phyloP scores from a whole-genome alignment of 306 rosid species.

The Dalbergia cochinchinensis region DNA sequence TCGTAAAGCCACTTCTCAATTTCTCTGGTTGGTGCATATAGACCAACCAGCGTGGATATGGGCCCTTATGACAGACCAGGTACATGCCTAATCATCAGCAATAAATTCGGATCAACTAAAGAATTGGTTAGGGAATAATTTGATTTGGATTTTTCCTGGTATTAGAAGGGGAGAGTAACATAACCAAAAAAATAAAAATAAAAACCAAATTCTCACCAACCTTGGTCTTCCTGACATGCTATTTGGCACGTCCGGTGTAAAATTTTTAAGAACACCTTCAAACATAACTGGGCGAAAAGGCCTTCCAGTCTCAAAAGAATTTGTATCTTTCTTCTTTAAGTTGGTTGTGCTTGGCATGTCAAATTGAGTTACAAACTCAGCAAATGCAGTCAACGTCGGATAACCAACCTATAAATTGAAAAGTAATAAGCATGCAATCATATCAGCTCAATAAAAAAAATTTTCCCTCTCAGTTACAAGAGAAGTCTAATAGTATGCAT shows the following conservation, averaged over 20 bases:
- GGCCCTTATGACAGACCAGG: constrained; percentile 3
- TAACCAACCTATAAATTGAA: constrained; percentile 65
- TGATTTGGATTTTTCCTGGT: not conserved
- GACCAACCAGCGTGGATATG: not conserved
- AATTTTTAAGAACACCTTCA: constrained; percentile 71
- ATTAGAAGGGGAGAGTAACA: not conserved
- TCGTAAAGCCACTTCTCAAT: too few species aligned
- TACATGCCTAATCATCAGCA: constrained; percentile 1
- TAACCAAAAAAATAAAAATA: not conserved
- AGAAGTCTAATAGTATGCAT: constrained; percentile 6
- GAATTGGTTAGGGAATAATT: constrained; percentile 12
- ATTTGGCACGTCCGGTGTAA: constrained; percentile 80
- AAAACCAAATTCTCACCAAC: constrained; percentile 56
- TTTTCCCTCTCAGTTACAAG: not conserved
- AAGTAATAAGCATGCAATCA: constrained; percentile 23
- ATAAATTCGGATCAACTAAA: not conserved
- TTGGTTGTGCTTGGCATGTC: constrained; percentile 64
- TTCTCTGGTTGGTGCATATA: not conserved
- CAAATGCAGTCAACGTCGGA: constrained; percentile 82
- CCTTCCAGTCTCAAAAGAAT: constrained; percentile 68
- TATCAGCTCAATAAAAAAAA: constrained; percentile 17
- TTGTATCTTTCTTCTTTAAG: constrained; percentile 58
- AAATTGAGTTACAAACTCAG: constrained; percentile 75
- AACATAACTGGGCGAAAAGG: constrained; percentile 90
- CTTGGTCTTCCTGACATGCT: constrained; percentile 86